Base-by-base conservation (phyloP, 768 basidiomycete genomes). In the Pseudohyphozyma bogoriensis region DNA sequence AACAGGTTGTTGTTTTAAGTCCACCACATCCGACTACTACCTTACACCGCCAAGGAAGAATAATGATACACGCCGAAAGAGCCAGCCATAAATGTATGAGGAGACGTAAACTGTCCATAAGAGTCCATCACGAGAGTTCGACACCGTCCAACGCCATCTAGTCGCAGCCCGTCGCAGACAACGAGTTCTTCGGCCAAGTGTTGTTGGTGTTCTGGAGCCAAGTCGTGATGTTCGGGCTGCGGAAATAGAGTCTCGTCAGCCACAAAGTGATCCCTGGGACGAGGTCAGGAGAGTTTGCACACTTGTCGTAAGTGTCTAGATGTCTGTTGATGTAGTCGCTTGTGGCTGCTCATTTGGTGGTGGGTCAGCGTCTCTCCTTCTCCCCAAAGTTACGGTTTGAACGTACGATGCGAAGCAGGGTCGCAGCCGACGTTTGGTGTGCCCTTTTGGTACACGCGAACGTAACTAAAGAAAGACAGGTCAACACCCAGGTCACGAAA, bases 361-460 rank as follows among this genome's bases (percentile, higher is more conserved):
- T 15, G 37, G 4, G 46, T n/a, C 13, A 54, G 33, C 54, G n/a
- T n/a, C n/a, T 13, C 20, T 10, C 18, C 10, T 0, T 26, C 12
- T 24, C 15, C 29, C 12, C 7, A 28, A 24, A 16, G 33, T 8
- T 24, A n/a, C n/a, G n/a, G 32, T 24, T 10, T 20, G 24, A 22
- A 35, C 54, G 16, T 12, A 51, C 59, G 92, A 60, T 81, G 78
- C 49, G 78, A 79, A 2, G 82, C 75, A 11, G 93, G 93, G 72
- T 88, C 79, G 72, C 93, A 97, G 1, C 85, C 84, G 37, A 89
- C 68, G 42, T 71, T 77, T 65, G 81, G 71, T n/a, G 81, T 71
- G 12, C 85, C 89, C 36, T 81, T 72, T 28, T 85, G 60, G 28
- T 73, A 77, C 20, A 77, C 72, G 31, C 73, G 64, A 26, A 61